Evolutionary conservation across 2,329 filamentous ascomycete genomes (phyloP), one percentile per base, ranked within the genome.

Genomic region (Gliomastix tumulicola): DNA sequence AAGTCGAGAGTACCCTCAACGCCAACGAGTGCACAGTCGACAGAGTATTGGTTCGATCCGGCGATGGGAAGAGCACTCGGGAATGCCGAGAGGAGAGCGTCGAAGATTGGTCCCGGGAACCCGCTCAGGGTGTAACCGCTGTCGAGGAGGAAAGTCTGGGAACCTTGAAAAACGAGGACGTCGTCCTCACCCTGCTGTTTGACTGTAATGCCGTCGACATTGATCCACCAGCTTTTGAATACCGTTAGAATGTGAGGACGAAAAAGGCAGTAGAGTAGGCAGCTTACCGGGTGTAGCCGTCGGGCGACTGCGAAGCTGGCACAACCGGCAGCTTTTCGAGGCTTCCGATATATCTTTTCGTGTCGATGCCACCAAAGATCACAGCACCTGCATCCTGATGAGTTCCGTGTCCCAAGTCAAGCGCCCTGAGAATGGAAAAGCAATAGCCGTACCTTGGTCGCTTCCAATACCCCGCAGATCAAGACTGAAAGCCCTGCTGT

Each of bases 91-190:
- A 49, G 60, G 22, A 79, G 59, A 21, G 55, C 46, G 20, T 57
- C 43, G 40, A 76, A 69, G 40, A 84, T 56, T 21, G 62, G 50
- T 41, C 74, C 60, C 4, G 83, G 83, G 3, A 88, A 68, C 43
- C 81, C 76, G 54, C 74, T 82, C 38, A 84, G 62, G 30, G 76
- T 82, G 42, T 76, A 81, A 39, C 83, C 83, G 12, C 76, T 80
- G 56, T 84, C 80, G 19, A 84, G 66, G 19, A 82, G 66, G 12
- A 75, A 73, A 17, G 67, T 55, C 25, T 68, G 51, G 13, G 62
- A 54, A 15, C 54, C 59, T 31, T 55, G 43, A 34, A 79, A 68
- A 21, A 74, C 67, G 20, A 66, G 55, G 8, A 65, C 45, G 13
- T 65, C 56, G 27, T 59, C 60, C 27, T 51, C 54, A 27, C 59